Evolutionary conservation across 129 eudicot species (phyloP).

Genomic region (Helianthus annuus): DNA sequence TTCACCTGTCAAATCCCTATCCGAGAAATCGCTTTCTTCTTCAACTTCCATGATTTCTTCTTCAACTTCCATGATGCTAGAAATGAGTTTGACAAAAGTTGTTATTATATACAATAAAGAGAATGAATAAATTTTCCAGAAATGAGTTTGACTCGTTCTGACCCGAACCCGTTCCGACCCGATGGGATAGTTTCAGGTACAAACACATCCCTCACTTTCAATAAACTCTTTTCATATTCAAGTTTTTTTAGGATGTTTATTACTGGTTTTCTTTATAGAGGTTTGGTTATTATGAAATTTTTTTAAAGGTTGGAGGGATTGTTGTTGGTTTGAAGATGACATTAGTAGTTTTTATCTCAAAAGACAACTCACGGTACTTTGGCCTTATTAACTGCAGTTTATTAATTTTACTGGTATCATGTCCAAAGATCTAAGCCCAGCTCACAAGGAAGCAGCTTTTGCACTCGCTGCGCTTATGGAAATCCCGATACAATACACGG

Average conservation of each 20-base stretch:
- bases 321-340: not conserved
- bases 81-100: no score
- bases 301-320: not conserved
- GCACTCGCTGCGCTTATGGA: constrained; percentile 93
- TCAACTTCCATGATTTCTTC: no score
- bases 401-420: constrained; percentile 70
- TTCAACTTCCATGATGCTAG: no score
- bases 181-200: constrained; percentile 49
- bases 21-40: no score
- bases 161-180: no score
- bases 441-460: constrained; percentile 72
- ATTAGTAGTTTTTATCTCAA: constrained; percentile 2
- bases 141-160: no score
- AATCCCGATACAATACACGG: constrained; percentile 70
- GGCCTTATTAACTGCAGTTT: constrained; percentile 43
- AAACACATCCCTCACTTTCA: not conserved
- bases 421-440: constrained; percentile 45
- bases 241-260: not conserved
- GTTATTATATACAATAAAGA: no score
- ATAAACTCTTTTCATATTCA: no score
- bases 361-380: constrained; percentile 3
- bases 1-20: no score
- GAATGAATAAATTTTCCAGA: no score
- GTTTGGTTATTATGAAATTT: not conserved
- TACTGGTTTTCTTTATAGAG: not conserved